Conservation (phyloP, 805 yeast species). For the Candida chauliodis region DNA sequence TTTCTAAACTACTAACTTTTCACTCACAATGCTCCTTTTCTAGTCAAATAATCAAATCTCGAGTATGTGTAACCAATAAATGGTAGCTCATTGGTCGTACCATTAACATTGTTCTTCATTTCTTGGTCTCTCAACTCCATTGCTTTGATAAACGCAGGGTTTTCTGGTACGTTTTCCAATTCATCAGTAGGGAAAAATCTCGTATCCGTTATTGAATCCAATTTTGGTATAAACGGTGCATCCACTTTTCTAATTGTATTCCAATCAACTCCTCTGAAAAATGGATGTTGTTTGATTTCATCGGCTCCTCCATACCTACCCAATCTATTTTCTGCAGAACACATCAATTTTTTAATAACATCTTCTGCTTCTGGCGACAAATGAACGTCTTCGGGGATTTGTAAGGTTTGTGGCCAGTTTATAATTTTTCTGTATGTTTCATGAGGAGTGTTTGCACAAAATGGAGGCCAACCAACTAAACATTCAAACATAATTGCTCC, state of each 20-base stretch:
- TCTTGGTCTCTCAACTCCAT: conserved; percentile 60
- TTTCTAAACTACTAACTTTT: no score
- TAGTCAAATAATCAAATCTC: conserved; percentile 86
- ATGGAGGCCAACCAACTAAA: conserved; percentile 95
- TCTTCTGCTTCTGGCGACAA: conserved; percentile 87
- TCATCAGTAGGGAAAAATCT: conserved; percentile 98
- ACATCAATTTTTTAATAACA: conserved; percentile 70
- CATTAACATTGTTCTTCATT: conserved; percentile 36
- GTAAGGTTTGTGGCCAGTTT: conserved; percentile 85
- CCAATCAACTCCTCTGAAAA: conserved; percentile 97
- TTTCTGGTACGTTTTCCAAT: conserved; percentile 89
- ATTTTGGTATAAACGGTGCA: conserved; percentile 91
- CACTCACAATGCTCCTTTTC: conserved; percentile 53
- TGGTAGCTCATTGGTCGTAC: conserved; percentile 83
- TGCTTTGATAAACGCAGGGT: conserved; percentile 57
- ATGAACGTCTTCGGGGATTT: conserved; percentile 89
- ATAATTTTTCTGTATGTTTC: conserved; percentile 89
- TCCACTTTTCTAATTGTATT: conserved; percentile 78
- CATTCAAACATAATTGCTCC: conserved; percentile 98
- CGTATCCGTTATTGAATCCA: conserved; percentile 91
- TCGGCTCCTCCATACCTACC: conserved; percentile 92
- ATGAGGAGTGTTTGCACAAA: conserved; percentile 91
- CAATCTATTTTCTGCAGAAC: conserved; percentile 73
- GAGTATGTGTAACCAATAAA: conserved; percentile 97
- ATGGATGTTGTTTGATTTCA: conserved; percentile 86